phyloP scores from a whole-genome alignment of 148 eudicot genomes.

The Hydrangea macrophylla region DNA sequence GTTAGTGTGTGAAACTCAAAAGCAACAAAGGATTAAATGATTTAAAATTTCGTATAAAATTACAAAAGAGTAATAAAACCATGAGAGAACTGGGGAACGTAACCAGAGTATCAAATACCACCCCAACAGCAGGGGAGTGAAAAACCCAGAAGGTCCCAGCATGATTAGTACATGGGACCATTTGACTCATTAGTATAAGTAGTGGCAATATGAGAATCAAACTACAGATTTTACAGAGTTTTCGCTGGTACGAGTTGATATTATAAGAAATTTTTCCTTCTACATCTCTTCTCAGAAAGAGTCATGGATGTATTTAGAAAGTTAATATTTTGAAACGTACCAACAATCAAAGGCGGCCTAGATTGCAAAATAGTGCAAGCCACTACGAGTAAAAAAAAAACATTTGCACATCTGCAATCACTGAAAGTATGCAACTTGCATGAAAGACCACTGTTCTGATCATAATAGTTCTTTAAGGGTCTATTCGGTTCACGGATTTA shows the following conservation, averaged over 20 bases:
- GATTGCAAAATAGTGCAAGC: not conserved
- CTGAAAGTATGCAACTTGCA: no score
- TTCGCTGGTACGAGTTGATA: not conserved
- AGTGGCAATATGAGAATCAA: not conserved
- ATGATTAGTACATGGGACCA: not conserved
- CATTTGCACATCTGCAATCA: not conserved
- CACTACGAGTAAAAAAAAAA: not conserved
- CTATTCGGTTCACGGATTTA: no score
- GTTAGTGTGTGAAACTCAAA: not conserved
- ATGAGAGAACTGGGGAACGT: not conserved
- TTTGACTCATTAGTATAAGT: not conserved
- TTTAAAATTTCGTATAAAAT: not conserved
- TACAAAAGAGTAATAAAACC: no score
- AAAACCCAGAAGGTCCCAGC: no score
- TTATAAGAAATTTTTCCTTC: not conserved
- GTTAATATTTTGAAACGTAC: no score
- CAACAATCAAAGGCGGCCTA: not conserved
- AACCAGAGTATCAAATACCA: no score
- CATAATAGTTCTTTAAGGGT: no score
- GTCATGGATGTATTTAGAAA: not conserved
- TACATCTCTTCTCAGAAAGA: no score
- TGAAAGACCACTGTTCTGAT: no score
- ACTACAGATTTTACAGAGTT: not conserved
- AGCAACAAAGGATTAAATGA: not conserved
- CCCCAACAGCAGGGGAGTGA: no score